phyloP scores from a whole-genome alignment of 2,329 filamentous ascomycete genomes.

The Pezicula radicicola region DNA sequence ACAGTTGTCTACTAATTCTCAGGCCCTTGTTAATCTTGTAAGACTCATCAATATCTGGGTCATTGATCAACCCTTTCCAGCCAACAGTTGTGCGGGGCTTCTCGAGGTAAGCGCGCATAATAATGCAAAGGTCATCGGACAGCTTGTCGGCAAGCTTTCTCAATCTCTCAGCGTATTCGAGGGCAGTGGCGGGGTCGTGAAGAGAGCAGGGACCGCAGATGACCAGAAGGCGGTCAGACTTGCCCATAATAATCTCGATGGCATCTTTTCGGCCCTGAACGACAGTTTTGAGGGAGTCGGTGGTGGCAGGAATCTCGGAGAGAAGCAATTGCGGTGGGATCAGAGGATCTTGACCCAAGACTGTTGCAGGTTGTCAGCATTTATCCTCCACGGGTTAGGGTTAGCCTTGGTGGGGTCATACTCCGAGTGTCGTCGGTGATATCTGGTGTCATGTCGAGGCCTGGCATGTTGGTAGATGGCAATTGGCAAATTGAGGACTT shows the following conservation, averaged over 20 bases:
- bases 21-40: slow-evolving; percentile 99
- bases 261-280: slow-evolving; percentile 67
- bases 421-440: slow-evolving; percentile 50
- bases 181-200: slow-evolving; percentile 83
- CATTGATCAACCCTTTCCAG: slow-evolving; percentile 99
- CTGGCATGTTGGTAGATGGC: slow-evolving; percentile 21
- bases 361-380: slow-evolving; percentile 43
- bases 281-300: slow-evolving; percentile 62
- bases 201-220: slow-evolving; percentile 96
- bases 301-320: slow-evolving; percentile 74
- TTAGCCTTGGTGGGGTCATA: slow-evolving; percentile 27
- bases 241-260: slow-evolving; percentile 29
- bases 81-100: slow-evolving; percentile 97
- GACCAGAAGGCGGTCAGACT: slow-evolving; percentile 79
- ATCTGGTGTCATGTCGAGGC: slow-evolving; percentile 23
- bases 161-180: slow-evolving; percentile 83
- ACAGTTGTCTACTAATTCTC: slow-evolving; percentile 86
- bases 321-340: slow-evolving; percentile 86
- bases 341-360: slow-evolving; percentile 90
- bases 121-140: slow-evolving; percentile 78
- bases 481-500: too few species aligned
- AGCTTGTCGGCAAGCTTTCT: slow-evolving; percentile 77
- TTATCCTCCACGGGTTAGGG: neutral
- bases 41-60: slow-evolving; percentile 94
- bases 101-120: slow-evolving; percentile 99